Conservation (phyloP, 257 asterid species). For the Nicotiana sylvestris region DNA sequence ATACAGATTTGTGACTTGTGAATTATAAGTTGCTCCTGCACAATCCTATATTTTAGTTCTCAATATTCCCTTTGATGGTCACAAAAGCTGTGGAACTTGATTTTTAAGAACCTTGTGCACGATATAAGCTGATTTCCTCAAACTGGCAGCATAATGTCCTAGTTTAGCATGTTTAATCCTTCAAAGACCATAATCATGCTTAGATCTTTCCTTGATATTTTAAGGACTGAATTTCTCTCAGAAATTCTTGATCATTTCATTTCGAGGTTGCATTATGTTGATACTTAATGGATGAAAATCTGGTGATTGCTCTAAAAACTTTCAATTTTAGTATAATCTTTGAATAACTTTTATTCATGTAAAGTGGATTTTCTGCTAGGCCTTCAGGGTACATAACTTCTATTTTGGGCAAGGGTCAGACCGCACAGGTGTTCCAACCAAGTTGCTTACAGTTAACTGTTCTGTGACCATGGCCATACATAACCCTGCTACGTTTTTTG, state of each 20-base stretch:
- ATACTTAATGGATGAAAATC: neutral
- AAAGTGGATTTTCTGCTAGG: constrained; percentile 18
- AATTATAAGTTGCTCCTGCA: neutral
- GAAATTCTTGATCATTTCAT: neutral
- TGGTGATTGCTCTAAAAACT: neutral
- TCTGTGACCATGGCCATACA: constrained; percentile 40
- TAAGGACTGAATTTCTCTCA: neutral
- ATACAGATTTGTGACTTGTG: neutral
- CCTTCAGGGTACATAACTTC: constrained; percentile 38
- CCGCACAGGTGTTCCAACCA: constrained; percentile 64
- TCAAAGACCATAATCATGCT: neutral
- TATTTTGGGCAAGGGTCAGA: constrained; percentile 57
- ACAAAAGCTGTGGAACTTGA: neutral
- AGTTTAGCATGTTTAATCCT: neutral
- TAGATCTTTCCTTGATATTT: too few relatives aligned
- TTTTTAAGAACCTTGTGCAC: neutral
- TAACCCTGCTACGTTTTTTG: constrained; percentile 64
- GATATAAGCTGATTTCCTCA: neutral
- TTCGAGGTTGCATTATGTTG: neutral
- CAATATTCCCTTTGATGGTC: neutral
- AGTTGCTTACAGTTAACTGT: constrained; percentile 50
- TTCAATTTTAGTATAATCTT: neutral
- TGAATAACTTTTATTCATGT: neutral
- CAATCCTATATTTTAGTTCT: neutral
- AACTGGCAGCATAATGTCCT: neutral